Evolutionary conservation across 2,329 filamentous ascomycete species (phyloP), one percentile per base, ranked within the genome.

Genomic region (Botrytis byssoidea): DNA sequence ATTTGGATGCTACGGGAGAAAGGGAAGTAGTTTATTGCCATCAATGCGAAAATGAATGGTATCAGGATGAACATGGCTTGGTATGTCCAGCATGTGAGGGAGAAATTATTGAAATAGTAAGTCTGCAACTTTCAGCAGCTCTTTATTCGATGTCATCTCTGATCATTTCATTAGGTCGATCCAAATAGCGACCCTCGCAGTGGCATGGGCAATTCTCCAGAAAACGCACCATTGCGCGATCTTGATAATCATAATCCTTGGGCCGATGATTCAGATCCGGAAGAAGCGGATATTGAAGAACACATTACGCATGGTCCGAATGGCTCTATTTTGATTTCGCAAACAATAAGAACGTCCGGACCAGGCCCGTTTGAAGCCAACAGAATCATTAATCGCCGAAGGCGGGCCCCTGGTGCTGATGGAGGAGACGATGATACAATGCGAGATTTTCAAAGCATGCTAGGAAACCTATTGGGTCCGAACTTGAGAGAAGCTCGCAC

Each of bases 11-110:
- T 76, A 83, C 82, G 35, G 79, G 82, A 8, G 83, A 83, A 75
- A 86, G 89, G 76, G 93, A 97, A 80, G 89, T 95, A 76, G 91
- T 98, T 72, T 97, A 88, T 82, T 99, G 96, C 83, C 94, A 98
- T 83, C 84, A 87, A 74, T 98, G 96, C 84, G 82, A 87, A 70
- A 84, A 92, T 76, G 92, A 97, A 82, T 98, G 94, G 94, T 93
- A 92, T 79, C 86, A 89, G 74, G 89, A 93, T 74, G 88, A 92
- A 76, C 86, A 88, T 77, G 90, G 87, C 40, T 83, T 97, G 75
- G 84, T 84, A 25, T 99, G 96, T 81, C 94, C 94, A 25, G 82
- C 84, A n/a, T 99, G 96, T 81, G 81, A 86, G 6, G 90, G 90
- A 55, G 93, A 97, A 32, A 91, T 93, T 77, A 93, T 90, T 25